Base-by-base conservation (phyloP, 2,329 filamentous ascomycete species). In the Neobulgaria alba region DNA sequence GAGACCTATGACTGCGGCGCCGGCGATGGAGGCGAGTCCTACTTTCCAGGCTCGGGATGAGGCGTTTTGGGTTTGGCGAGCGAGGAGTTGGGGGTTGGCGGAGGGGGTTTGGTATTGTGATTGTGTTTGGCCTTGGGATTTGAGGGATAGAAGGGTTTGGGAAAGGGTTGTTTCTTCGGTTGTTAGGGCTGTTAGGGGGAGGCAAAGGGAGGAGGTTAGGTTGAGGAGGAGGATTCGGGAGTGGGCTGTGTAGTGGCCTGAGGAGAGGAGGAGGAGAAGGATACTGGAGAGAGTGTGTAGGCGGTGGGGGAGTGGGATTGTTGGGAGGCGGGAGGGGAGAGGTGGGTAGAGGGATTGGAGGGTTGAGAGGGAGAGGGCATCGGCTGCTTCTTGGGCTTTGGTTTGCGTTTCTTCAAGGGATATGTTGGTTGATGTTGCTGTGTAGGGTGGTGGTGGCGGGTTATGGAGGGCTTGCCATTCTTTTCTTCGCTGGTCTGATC, bases 1-100 rank as follows among this genome's bases (percentile, higher is more conserved):
- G 3, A 95, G 75, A 4, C 89, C 89, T n/a, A 95, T 89, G 1
- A 95, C 67, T 0, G 85, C 85, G 1, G 89, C 89, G 8, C 89
- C 89, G 0, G 85, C 87, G 0, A 92, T 85, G 4, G 84, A 85
- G 0, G 88, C 89, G 14, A 95, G 68, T 0, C 88, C 86, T 16
- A 95, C 87, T 60, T 94, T 95, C 85, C 85, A 93, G 57, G 82
- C 82, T 4, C 87, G 71, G 14, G 75, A 71, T 9, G 72, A 66
- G 47, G 82, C 76, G 39, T 82, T 82, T 42, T 84, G 73, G 49
- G 87, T 77, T 17, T 73, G 73, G 39, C 80, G 77, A 57, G 82
- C 82, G 58, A 81, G 76, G 0, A 78, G 80, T 59, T 90, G 86
- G 1, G 80, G 76, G 46, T 89, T 83, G 1, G 83, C 85, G 0